Base-by-base conservation (phyloP, 257 asterid genomes). In the Solanum rostratum region DNA sequence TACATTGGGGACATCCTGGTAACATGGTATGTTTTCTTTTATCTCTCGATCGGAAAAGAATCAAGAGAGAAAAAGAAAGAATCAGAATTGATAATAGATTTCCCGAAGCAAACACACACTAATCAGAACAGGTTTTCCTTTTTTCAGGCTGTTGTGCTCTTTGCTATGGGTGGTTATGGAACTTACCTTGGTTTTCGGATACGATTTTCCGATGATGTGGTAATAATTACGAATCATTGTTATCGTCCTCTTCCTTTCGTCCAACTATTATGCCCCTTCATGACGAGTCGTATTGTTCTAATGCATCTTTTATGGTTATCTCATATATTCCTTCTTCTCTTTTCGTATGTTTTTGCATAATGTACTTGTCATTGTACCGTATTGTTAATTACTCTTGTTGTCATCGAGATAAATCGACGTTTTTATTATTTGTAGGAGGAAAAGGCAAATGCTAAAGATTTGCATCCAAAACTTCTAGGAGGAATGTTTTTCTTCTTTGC, bases 401-500 rank as follows among this genome's bases (percentile, higher is more conserved):
- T 20, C 29, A 60, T n/a, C 37, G 37, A 33, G 37, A 5, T 33
- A 33, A 33, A 33, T 46, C 9, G 16, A 10, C 4, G 3, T 59
- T 59, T 59, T 49, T 10, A 4, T 27, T 39, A 37, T 63, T 45
- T 33, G 52, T 83, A 93, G 98, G 99, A 94, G 92, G 98, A 96
- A 87, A 96, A 89, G 92, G 99, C 98, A 20, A 96, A 90, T 90
- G 99, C 99, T 54, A 96, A 93, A 85, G 98, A 93, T 85, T 89
- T 95, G 92, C 98, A 96, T 85, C 99, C 99, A 68, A 96, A 95
- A 91, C 97, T 96, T 87, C 91, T 96, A 16, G 99, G 91, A 81
- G 98, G 99, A 80, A 94, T 96, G 99, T 93, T 95, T 83, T 92
- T 95, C 95, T 95, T 95, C 93, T 94, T 94, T 89, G 98, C 98